These are phyloP conservation scores for Penicillium ochrochloron DNA, from an alignment of 495 filamentous ascomycete species.

Conservation along the genomic window DNA sequence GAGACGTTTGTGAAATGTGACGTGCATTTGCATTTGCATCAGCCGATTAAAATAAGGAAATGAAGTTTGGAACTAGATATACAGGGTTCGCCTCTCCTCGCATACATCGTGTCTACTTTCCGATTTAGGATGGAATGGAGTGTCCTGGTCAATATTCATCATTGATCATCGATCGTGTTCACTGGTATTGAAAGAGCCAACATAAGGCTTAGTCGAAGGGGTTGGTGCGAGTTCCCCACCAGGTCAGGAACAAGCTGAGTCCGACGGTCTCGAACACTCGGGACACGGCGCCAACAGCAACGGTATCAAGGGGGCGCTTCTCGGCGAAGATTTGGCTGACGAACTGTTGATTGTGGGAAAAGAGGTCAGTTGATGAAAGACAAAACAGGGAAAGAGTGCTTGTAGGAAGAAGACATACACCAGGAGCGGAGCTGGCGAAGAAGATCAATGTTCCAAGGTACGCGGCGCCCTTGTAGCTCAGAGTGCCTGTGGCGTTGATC, in stretches of 20 bases:
- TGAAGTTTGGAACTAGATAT: constrained; percentile 8
- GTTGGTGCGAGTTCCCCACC: constrained; percentile 94
- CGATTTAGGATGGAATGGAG: not conserved
- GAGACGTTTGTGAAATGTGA: not conserved
- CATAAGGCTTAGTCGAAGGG: constrained; percentile 63
- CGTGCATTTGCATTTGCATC: constrained; percentile 7
- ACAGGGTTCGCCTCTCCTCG: constrained; percentile 8
- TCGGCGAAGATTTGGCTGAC: constrained; percentile 85
- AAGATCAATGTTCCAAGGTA: constrained; percentile 93
- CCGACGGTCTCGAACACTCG: constrained; percentile 93
- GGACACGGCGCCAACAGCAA: constrained; percentile 80
- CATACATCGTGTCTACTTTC: constrained; percentile 6
- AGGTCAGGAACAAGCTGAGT: constrained; percentile 87
- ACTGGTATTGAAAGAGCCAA: not conserved
- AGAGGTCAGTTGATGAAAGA: constrained; percentile 3
- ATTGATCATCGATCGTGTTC: constrained; percentile 5
- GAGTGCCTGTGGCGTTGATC: constrained; percentile 91
- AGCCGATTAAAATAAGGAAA: constrained; percentile 4
- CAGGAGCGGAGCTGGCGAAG: constrained; percentile 84
- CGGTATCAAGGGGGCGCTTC: constrained; percentile 86
- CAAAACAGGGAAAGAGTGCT: not conserved
- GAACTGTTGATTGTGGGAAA: constrained; percentile 57
- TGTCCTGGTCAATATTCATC: constrained; percentile 4
- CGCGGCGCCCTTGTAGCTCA: constrained; percentile 95
- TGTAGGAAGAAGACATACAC: constrained; percentile 60